Evolutionary conservation across 2,329 filamentous ascomycete genomes (phyloP), one percentile per base, ranked within the genome.

Genomic region (Nothophoma quercina): DNA sequence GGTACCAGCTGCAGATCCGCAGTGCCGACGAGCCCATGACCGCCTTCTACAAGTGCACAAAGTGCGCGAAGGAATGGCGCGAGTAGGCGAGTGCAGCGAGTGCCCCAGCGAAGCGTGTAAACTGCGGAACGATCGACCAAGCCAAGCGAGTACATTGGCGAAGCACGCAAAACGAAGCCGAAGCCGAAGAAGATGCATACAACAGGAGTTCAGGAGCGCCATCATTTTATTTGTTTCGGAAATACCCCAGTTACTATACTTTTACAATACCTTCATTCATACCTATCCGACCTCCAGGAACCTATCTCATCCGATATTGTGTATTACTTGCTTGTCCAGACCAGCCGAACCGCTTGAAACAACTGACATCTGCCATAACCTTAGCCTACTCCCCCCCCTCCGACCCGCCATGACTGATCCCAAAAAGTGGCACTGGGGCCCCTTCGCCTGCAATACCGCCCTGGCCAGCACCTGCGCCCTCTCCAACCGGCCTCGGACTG

Each of bases 21-120:
- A 96, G 91, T 81, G 95, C 95, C 44, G 95, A 99, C 78, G 95
- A 99, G 82, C 95, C 95, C 55, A 97, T 96, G 90, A 99, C 95
- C 62, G 93, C 87, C 55, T 98, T 98, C 77, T 96, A 88, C 78
- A 95, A 92, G 48, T 56, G 53, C 33, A 56, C 53, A 35, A 52
- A 52, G 16, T 56, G 53, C 29, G 53, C 48, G 13, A 56, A 56
- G 39, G 53, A 56, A 40, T 56, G 53, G 53, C 48, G 53, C 38
- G 53, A 56, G 29, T 56, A 48, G 39, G 7, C 8, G 12, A 15
- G 12, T 12, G 12, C 7, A 26, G 25, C 12, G 7, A 12, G 25
- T 26, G 12, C 25, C 7, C 25, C 7, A 26, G 12, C 12, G 25
- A 7, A 26, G 25, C 25, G 25, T 7, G 25, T 26, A 6, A 6